A percentile compares a stretch with the other conserved stretches of the same genome.
Conservation (phyloP, 1,284 basidiomycete species). For the Tremellales sp. region DNA sequence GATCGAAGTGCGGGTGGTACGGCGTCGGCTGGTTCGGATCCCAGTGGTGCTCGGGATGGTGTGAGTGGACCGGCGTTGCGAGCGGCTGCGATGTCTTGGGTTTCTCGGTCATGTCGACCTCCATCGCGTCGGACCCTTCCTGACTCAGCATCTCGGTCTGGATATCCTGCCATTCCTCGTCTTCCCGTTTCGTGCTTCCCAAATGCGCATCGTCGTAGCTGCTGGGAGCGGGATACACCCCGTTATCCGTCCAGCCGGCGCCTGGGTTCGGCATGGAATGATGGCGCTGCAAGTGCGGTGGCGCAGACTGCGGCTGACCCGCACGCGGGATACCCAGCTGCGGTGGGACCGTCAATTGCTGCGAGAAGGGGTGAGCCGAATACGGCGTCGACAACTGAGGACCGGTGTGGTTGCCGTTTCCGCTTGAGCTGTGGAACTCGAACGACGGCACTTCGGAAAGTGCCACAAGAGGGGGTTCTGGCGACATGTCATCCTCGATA, state of each 20-base stretch:
- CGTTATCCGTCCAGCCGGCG: constrained; percentile 22
- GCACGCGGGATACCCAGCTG: too few species aligned
- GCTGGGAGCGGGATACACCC: constrained; percentile 13
- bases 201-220: constrained; percentile 12
- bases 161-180: constrained; percentile 27
- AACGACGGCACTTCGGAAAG: not conserved
- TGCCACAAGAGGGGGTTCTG: too few species aligned
- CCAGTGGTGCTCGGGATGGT: constrained; percentile 11
- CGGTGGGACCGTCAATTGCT: constrained; percentile 1
- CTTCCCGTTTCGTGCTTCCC: constrained; percentile 13
- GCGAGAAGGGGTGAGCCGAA: too few species aligned
- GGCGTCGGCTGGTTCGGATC: constrained; percentile 1
- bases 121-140: constrained; percentile 17
- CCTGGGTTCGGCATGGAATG: constrained; percentile 35
- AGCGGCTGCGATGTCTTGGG: constrained; percentile 4
- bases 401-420: too few species aligned
- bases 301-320: constrained; percentile 35
- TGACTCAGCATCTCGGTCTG: constrained; percentile 24
- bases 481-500: too few species aligned
- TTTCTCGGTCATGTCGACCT: constrained; percentile 1
- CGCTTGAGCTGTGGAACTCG: not conserved
- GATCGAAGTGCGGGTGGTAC: not conserved
- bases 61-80: not conserved
- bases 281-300: constrained; percentile 39
- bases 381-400: constrained; percentile 20